Evolutionary conservation across 306 rosid genomes (phyloP), one percentile per base, ranked within the genome.

Genomic region (Oxytropis ochrocephala): DNA sequence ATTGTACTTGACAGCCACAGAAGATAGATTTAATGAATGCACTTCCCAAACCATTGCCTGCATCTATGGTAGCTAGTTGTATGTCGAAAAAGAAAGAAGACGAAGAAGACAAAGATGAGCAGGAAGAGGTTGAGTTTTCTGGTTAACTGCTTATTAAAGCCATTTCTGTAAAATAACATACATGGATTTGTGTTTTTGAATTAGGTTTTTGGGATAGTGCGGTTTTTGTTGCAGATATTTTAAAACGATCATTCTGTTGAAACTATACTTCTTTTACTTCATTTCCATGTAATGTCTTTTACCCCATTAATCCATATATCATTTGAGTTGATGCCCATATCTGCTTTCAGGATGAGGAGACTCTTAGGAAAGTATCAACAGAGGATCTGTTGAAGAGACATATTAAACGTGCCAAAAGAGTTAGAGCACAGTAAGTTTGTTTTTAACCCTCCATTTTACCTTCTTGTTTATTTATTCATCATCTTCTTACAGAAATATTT

Each of bases 21-120:
- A 82, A 81, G 73, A 82, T 80, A 51, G 86, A 85, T 61, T 69
- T 64, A 70, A 78, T 73, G 18, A 87, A 78, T 69, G 61, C 86
- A 56, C 92, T 94, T 75, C 99, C 99, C 8, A 85, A 85, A 72
- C 95, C 99, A 52, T 83, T 59, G 62, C 92, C 96, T 59, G 69
- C 86, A 12, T 65, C 83, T 7, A 54, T 67, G 71, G 82, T 77
- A 68, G 78, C 75, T 64, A 74, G 55, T 66, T 38, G 32, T 60
- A 29, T 47, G 38, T 59, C 80, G 39, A 82, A 82, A 80, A 73
- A 75, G 74, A 75, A 91, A 71, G 96, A 85, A 65, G 81, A 56
- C 46, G 68, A 77, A 70, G 84, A 78, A 73, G 81, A 79, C 7
- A 74, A 70, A 58, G 87, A 76, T 21, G 80, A 83, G 48, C 77